phyloP scores from a whole-genome alignment of 352 stramenopile genomes.

The Globisporangium barbulae region DNA sequence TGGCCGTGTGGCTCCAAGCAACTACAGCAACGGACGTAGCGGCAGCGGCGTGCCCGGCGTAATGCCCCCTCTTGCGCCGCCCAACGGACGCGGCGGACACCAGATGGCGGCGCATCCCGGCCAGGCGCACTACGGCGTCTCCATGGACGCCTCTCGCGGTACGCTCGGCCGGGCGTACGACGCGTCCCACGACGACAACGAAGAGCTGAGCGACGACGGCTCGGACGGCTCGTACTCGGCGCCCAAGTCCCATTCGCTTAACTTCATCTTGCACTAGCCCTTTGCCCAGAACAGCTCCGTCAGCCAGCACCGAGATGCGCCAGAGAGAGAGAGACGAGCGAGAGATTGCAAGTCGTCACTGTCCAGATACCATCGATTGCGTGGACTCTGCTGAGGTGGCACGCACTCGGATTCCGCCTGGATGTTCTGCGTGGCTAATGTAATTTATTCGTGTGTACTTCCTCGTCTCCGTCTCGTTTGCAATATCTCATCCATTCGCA shows the following conservation, averaged over 20 bases:
- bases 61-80: constrained; percentile 2
- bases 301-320: background rate
- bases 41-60: background rate
- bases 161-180: constrained; percentile 22
- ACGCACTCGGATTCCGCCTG: background rate
- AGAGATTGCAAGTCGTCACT: background rate
- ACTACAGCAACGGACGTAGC: constrained; percentile 10
- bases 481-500: background rate
- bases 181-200: constrained; percentile 16
- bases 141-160: background rate
- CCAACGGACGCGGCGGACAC: constrained; percentile 13
- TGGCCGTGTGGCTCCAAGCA: background rate
- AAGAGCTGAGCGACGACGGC: constrained; percentile 42
- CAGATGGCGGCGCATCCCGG: constrained; percentile 1
- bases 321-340: background rate
- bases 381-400: background rate
- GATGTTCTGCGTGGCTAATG: constrained; percentile 6
- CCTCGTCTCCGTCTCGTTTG: background rate
- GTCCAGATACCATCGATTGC: background rate
- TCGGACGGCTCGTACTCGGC: constrained; percentile 55
- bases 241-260: constrained; percentile 77
- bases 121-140: background rate
- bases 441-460: constrained; percentile 11
- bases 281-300: background rate
- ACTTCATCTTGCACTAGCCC: constrained; percentile 74